A percentile compares a stretch with the other conserved stretches of the same genome.
These are phyloP conservation scores for Debaryomycetaceae sp. DNA, from an alignment of 1,139 yeast species.

Conservation along the genomic window DNA sequence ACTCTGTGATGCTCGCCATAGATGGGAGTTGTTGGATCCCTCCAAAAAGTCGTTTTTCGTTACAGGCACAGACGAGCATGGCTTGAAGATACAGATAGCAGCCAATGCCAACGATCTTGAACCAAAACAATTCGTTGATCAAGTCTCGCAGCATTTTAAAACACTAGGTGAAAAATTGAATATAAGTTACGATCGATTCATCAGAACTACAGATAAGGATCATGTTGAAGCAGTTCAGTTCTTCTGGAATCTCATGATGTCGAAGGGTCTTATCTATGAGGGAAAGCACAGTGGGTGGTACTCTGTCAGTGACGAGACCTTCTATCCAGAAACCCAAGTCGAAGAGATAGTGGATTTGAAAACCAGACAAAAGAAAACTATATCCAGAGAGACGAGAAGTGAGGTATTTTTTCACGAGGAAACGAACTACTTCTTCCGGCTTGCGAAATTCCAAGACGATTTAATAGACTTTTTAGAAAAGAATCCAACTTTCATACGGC, in stretches of 20 bases:
- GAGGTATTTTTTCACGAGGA: constrained; percentile 77
- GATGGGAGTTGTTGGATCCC: constrained; percentile 62
- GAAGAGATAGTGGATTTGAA: constrained; percentile 39
- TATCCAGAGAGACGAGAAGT: constrained; percentile 73
- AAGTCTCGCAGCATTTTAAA: constrained; percentile 61
- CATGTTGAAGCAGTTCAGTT: constrained; percentile 62
- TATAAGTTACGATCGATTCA: constrained; percentile 70
- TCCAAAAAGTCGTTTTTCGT: constrained; percentile 47
- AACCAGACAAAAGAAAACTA: constrained; percentile 31
- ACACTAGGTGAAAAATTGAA: constrained; percentile 54
- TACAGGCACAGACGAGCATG: constrained; percentile 98
- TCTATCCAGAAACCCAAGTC: constrained; percentile 80
- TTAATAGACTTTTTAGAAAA: constrained; percentile 47
- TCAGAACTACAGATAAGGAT: constrained; percentile 85
- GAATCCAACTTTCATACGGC: constrained; percentile 61
- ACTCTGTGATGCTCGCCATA: constrained; percentile 68
- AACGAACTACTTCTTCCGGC: constrained; percentile 78
- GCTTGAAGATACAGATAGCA: constrained; percentile 79
- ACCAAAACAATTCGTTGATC: constrained; percentile 73
- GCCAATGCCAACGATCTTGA: constrained; percentile 47
- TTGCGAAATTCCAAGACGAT: constrained; percentile 55
- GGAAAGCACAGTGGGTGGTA: constrained; percentile 95
- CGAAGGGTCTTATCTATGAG: constrained; percentile 68
- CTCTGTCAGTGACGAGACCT: constrained; percentile 90
- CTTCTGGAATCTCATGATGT: constrained; percentile 64